These are phyloP conservation scores for Fusarium incarnatum DNA, from an alignment of 2,329 filamentous ascomycete genomes.

Conservation along the genomic window DNA sequence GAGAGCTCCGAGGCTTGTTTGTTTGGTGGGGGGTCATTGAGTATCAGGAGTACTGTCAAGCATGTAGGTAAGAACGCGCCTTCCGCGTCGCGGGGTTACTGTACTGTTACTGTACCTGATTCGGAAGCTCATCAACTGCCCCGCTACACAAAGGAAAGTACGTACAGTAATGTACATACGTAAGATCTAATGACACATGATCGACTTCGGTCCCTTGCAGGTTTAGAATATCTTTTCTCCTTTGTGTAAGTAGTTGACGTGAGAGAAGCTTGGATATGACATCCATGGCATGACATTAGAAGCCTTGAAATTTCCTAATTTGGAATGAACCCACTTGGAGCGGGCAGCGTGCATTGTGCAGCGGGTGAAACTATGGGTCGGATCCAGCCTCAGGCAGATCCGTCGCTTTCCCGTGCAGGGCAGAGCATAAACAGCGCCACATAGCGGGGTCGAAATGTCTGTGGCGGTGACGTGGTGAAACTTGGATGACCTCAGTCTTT, in stretches of 20 bases:
- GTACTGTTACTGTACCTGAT: neutral
- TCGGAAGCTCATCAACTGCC: slow-evolving; percentile 2
- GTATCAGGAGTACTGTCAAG: neutral
- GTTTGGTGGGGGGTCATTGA: slow-evolving; percentile 22
- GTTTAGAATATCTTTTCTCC: neutral
- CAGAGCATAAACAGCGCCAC: slow-evolving; percentile 23
- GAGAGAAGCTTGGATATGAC: neutral
- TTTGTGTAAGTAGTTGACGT: neutral
- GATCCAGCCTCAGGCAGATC: neutral
- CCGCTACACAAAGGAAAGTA: neutral
- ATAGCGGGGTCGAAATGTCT: slow-evolving; percentile 19
- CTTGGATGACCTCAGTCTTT: slow-evolving; percentile 6
- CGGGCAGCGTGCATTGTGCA: neutral
- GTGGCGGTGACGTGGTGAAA: slow-evolving; percentile 37
- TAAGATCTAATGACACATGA: neutral
- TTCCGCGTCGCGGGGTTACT: slow-evolving; percentile 31
- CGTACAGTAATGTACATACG: neutral
- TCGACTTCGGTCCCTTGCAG: slow-evolving; percentile 20
- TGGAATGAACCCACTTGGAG: slow-evolving; percentile 11
- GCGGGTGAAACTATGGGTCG: slow-evolving; percentile 5
- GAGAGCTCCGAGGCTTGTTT: slow-evolving; percentile 15
- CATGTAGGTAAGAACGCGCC: slow-evolving; percentile 16
- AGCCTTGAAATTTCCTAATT: neutral
- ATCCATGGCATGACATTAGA: slow-evolving; percentile 3
- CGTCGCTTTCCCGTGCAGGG: neutral